Percentiles rank a stretch among this genome's conserved stretches.
Evolutionary conservation across 371 early-diverging fungal species (phyloP).

Genomic region (Syncephalis plumigaleata): DNA sequence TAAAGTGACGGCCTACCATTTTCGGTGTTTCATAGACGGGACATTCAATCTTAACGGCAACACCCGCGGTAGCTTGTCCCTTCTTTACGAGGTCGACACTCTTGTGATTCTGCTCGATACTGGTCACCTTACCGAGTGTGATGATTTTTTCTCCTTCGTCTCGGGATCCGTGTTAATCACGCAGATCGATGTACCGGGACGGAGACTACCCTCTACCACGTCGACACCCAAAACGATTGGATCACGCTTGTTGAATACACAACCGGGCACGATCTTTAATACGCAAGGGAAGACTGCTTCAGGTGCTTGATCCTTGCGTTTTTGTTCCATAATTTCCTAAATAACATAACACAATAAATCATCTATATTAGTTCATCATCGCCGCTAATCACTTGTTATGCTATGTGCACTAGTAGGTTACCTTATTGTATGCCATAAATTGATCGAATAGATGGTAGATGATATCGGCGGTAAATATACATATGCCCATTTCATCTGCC

Average conservation of each 20-base stretch:
- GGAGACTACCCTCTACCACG: conserved; percentile 86
- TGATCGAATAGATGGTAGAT: conserved; percentile 99
- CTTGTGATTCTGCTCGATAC: conserved; percentile 96
- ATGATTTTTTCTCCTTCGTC: conserved; percentile 45
- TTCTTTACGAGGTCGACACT: conserved; percentile 63
- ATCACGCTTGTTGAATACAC: conserved; percentile 91
- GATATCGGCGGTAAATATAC: conserved; percentile 95
- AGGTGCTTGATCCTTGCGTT: conserved; percentile 75
- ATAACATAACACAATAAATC: too few relatives aligned
- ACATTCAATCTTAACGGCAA: conserved; percentile 95
- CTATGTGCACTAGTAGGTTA: conserved; percentile 6
- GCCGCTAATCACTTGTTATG: background rate
- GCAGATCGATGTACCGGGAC: conserved; percentile 90
- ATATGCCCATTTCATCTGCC: conserved; percentile 87
- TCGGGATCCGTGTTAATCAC: conserved; percentile 70
- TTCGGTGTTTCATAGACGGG: conserved; percentile 73
- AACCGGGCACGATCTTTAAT: conserved; percentile 86
- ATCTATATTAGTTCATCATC: too few relatives aligned
- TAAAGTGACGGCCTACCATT: conserved; percentile 93
- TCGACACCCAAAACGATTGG: conserved; percentile 98
- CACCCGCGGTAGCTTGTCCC: conserved; percentile 73
- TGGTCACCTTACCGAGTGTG: conserved; percentile 82
- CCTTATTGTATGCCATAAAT: conserved; percentile 68
- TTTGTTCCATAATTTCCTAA: conserved; percentile 55
- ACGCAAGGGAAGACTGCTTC: conserved; percentile 95